A percentile compares a stretch with the other conserved stretches of the same genome.
These are phyloP conservation scores for Trichoderma sp. DNA, from an alignment of 2,329 filamentous ascomycete species.

Conservation along the genomic window DNA sequence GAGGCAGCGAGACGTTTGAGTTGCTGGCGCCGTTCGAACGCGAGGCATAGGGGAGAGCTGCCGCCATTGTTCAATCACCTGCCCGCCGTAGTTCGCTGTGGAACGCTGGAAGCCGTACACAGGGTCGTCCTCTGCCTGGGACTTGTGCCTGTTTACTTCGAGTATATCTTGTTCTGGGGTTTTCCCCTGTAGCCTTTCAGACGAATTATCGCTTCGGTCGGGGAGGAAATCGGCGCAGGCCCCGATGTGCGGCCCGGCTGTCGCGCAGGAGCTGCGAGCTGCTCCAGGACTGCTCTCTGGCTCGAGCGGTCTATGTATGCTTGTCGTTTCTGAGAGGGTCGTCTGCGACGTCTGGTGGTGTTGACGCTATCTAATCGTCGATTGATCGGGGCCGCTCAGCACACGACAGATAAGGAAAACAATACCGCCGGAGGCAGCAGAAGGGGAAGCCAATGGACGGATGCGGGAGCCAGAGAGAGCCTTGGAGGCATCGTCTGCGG, in stretches of 20 bases:
- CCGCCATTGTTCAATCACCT: constrained; percentile 41
- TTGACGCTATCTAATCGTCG: constrained; percentile 6
- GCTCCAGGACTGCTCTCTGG: constrained; percentile 24
- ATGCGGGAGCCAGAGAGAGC: constrained; percentile 27
- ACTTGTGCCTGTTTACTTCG: background rate
- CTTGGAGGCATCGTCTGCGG: constrained; percentile 47
- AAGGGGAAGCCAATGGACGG: constrained; percentile 26
- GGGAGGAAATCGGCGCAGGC: background rate
- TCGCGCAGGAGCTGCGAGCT: constrained; percentile 15
- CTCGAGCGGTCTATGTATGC: constrained; percentile 28
- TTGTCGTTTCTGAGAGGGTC: constrained; percentile 9
- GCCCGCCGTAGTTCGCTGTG: background rate
- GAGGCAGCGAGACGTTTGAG: constrained; percentile 40
- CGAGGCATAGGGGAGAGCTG: constrained; percentile 48
- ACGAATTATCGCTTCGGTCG: background rate
- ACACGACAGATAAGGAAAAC: constrained; percentile 12
- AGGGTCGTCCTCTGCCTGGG: background rate
- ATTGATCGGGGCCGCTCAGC: constrained; percentile 24
- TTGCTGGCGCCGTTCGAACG: constrained; percentile 44
- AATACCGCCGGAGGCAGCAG: constrained; percentile 23
- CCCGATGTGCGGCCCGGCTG: constrained; percentile 3
- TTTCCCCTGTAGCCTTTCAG: background rate
- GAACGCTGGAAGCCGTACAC: background rate
- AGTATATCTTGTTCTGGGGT: background rate
- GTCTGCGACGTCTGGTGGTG: constrained; percentile 2